A percentile compares a stretch with the other conserved stretches of the same genome.
Conservation (phyloP, 805 yeast species). For the Ogataea zsoltii region DNA sequence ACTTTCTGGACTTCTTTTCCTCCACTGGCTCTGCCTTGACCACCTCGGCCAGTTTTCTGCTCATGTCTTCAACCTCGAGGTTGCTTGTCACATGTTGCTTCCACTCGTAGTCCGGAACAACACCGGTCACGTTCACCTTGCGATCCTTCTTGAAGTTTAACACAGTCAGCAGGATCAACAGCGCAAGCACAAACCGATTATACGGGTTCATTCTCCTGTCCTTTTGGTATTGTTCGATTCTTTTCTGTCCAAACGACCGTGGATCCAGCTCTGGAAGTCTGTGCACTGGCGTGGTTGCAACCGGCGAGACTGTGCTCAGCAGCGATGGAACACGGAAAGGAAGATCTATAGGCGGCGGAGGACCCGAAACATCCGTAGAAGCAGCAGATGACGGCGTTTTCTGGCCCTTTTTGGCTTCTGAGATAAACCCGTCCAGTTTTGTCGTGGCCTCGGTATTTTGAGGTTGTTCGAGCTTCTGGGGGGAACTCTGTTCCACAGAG, state of each 20-base stretch:
- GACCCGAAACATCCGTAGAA: neutral
- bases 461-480: neutral
- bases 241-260: conserved; percentile 37
- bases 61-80: conserved; percentile 17
- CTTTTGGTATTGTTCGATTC: conserved; percentile 45
- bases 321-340: conserved; percentile 51
- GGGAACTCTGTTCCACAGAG: conserved; percentile 12
- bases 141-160: conserved; percentile 59
- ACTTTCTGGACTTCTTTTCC: conserved; percentile 29
- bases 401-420: conserved; percentile 11
- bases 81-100: conserved; percentile 14
- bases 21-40: conserved; percentile 1
- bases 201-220: conserved; percentile 59
- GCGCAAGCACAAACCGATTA: conserved; percentile 53
- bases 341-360: conserved; percentile 53
- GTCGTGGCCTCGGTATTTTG: neutral
- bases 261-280: conserved; percentile 41
- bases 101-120: conserved; percentile 35
- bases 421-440: conserved; percentile 13
- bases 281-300: conserved; percentile 31
- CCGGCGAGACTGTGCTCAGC: conserved; percentile 31
- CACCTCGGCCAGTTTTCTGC: conserved; percentile 12
- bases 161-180: conserved; percentile 47
- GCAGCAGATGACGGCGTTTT: neutral
- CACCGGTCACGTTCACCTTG: conserved; percentile 31